A percentile compares a stretch with the other conserved stretches of the same genome.
Conservation (phyloP, 2,329 filamentous ascomycete genomes). For the Aureobasidium sp. region DNA sequence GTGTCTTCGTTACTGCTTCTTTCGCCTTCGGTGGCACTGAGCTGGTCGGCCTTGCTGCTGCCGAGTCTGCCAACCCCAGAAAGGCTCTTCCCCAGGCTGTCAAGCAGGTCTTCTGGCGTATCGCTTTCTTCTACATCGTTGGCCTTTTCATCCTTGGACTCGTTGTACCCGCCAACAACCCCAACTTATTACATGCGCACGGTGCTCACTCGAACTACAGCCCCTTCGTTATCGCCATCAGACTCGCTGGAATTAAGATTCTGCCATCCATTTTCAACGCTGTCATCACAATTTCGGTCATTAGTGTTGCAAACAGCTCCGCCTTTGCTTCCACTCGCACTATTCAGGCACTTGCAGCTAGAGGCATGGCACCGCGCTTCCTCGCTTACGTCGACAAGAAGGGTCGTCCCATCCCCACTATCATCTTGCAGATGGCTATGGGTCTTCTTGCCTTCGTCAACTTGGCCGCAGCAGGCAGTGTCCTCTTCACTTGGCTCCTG, state of each 20-base stretch:
- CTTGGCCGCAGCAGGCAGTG: slow-evolving; percentile 49
- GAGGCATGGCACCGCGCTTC: slow-evolving; percentile 65
- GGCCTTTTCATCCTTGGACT: slow-evolving; percentile 18
- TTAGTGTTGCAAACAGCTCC: slow-evolving; percentile 48
- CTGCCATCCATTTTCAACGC: slow-evolving; percentile 58
- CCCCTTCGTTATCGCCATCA: slow-evolving; percentile 57
- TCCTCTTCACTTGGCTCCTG: slow-evolving; percentile 68
- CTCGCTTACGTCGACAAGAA: slow-evolving; percentile 75
- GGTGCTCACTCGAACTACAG: slow-evolving; percentile 36
- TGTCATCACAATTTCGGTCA: slow-evolving; percentile 50
- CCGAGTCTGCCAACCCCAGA: slow-evolving; percentile 40
- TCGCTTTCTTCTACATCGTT: slow-evolving; percentile 19
- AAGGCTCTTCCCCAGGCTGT: slow-evolving; percentile 26
- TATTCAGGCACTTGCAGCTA: slow-evolving; percentile 36
- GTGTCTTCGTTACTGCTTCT: slow-evolving; percentile 56
- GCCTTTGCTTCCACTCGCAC: slow-evolving; percentile 50
- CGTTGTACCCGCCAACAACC: slow-evolving; percentile 17
- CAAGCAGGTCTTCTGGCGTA: slow-evolving; percentile 19
- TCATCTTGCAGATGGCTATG: slow-evolving; percentile 54
- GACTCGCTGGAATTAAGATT: slow-evolving; percentile 48
- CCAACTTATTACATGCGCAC: slow-evolving; percentile 24
- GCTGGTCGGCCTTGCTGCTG: slow-evolving; percentile 41
- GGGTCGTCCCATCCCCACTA: slow-evolving; percentile 69
- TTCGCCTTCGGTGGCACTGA: slow-evolving; percentile 57
- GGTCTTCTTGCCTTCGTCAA: slow-evolving; percentile 66